Base-by-base conservation (phyloP, 768 basidiomycete species). In the Tulasnella calospora region DNA sequence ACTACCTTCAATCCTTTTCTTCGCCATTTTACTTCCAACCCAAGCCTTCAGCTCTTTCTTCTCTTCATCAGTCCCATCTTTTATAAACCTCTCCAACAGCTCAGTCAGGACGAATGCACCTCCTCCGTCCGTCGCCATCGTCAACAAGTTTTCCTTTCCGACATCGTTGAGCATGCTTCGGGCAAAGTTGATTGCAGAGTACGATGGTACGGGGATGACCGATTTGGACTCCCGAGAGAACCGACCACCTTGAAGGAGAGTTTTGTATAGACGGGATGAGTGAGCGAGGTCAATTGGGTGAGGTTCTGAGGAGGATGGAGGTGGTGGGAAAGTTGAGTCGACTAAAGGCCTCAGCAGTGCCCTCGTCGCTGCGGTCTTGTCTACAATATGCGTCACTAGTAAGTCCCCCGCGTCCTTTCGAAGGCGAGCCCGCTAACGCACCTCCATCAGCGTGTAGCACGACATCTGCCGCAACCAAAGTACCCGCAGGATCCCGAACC, bases 191-290 rank as follows among this genome's bases (percentile, higher is more conserved):
- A 84, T 82, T 0, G 91, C 85, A 27, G 91, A 89, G 87, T 91
- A 95, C 0, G 83, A 80, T 2, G 87, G 81, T 2, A 88, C 86
- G 9, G 83, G 87, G 41, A 88, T 87, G 47, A 96, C 86, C 2
- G 87, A 80, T 30, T 87, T 87, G 2, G 89, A 88, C 0, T 88
- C 83, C 41, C 90, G 91, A 79, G 90, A 90, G 84, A 91, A 98
- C 83, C 96, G 95, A 0, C 96, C 96, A 7, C 96, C 96, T 82
- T 96, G 94, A 0, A 98, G 87, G 8, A 98, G 89, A 8, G 90
- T 90, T 83, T 98, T 98, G 88, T 94, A 96, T 72, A 96, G 82
- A 55, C 96, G 88, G 3, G 93, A 92, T 0, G 92, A 89, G 81
- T 95, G 94, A 0, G 94, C 89, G 17, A 95, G 87, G 82, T 96